Percentiles rank a stretch among this genome's conserved stretches.
Conservation (phyloP, 2,329 filamentous ascomycete species). For the Fonsecaea erecta region DNA sequence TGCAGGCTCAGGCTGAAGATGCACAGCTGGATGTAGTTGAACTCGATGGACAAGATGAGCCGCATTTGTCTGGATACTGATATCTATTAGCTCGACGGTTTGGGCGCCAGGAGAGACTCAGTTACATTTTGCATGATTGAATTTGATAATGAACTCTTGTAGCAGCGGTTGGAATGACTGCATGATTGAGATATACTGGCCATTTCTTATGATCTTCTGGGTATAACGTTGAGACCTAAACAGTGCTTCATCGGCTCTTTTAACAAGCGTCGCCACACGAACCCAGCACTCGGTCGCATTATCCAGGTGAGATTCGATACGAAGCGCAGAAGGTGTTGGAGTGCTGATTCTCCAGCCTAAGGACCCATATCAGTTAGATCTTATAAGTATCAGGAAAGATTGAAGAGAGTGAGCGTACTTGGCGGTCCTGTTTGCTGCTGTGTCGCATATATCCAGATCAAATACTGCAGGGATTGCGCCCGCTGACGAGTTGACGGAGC, state of each 20-base stretch:
- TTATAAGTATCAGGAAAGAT: background rate
- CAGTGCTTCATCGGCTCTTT: slow-evolving; percentile 7
- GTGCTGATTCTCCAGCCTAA: slow-evolving; percentile 9
- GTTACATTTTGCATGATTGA: slow-evolving; percentile 14
- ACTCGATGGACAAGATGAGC: slow-evolving; percentile 5
- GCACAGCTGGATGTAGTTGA: slow-evolving; percentile 8
- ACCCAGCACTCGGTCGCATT: slow-evolving; percentile 10
- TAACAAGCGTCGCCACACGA: slow-evolving; percentile 3
- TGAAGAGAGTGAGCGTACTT: background rate
- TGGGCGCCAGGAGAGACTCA: background rate
- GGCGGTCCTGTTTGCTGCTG: slow-evolving; percentile 6
- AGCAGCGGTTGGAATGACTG: slow-evolving; percentile 7
- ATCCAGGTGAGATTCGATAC: slow-evolving; percentile 1
- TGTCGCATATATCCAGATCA: slow-evolving; percentile 11
- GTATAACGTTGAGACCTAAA: slow-evolving; percentile 9
- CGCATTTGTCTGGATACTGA: slow-evolving; percentile 5
- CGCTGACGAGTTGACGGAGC: slow-evolving; percentile 6
- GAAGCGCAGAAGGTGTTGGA: background rate
- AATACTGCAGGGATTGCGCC: slow-evolving; percentile 6
- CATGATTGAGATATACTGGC: slow-evolving; percentile 7
- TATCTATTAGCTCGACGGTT: background rate
- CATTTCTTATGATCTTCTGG: slow-evolving; percentile 2
- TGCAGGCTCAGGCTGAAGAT: slow-evolving; percentile 9
- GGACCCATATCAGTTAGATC: background rate
- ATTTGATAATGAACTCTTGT: slow-evolving; percentile 10